Evolutionary conservation across 2,329 filamentous ascomycete species (phyloP), one percentile per base, ranked within the genome.

Genomic region (Fusarium brevicatenulatum): DNA sequence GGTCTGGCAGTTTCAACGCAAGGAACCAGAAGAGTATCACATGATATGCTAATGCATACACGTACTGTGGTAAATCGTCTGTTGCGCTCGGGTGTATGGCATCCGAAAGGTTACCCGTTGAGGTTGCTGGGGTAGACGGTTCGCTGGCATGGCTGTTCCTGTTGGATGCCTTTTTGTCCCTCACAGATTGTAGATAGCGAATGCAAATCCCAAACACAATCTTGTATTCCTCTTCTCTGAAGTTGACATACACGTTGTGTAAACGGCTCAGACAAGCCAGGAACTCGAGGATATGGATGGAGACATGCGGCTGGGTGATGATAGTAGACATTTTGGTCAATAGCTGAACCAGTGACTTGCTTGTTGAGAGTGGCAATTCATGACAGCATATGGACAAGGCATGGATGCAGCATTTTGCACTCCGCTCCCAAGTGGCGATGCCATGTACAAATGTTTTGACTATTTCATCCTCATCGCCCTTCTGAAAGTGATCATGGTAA

Each of bases 11-110:
- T 78, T 94, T 95, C 76, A 99, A 82, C 2, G 95, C 93, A 75
- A 99, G 87, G 80, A 98, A 99, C 96, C 96, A 99, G 80, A 97
- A 98, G 4, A 95, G 92, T 73, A 99, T 95, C 76, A 97, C 94
- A 80, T 98, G 95, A 80, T 97, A 97, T 13, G 95, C 95, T 58
- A 98, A 85, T 4, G 95, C 93, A 81, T 97, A 96, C 32, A 99
- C 94, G 80, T 99, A 99, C 81, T 96, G 93, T 9, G 95, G 95
- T 55, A 97, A 86, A 73, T 96, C 94, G 69, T 96, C 93, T 12
- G 91, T 81, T 7, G 78, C 78, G 53, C 73, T 77, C 13, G 77
- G 70, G 34, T 78, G 77, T 8, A 69, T 53, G 8, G 66, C 37
- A 28, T 81, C 79, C 10, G 66, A 56, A 42, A 62, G 58, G 59